A percentile compares a stretch with the other conserved stretches of the same genome.
Evolutionary conservation across 768 basidiomycete genomes (phyloP).

Genomic region (Rhodocollybia butyracea): DNA sequence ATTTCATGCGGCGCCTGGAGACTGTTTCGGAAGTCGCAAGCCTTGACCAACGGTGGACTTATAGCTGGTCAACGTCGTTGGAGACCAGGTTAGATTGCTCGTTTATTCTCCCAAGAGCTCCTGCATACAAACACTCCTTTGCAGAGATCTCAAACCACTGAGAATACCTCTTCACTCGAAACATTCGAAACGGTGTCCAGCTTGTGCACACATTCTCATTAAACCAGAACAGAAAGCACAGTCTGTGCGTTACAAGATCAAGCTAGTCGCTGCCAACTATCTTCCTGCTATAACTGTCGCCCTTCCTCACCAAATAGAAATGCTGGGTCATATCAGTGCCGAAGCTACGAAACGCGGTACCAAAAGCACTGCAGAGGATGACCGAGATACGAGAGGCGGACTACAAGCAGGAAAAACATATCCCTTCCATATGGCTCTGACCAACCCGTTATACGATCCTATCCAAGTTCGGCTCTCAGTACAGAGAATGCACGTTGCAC

Average conservation of each 20-base stretch:
- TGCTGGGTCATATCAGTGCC: conserved; percentile 26
- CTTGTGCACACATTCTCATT: conserved; percentile 93
- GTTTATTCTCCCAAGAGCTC: background rate
- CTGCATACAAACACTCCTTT: background rate
- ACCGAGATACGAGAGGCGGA: conserved; percentile 31
- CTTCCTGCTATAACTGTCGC: conserved; percentile 79
- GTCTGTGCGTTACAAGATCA: conserved; percentile 94
- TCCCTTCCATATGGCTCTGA: conserved; percentile 85
- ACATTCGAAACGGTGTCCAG: conserved; percentile 91
- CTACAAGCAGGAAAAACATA: conserved; percentile 81
- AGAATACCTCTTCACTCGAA: conserved; percentile 93
- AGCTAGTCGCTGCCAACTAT: conserved; percentile 93
- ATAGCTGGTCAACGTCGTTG: conserved; percentile 71
- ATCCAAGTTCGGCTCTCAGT: conserved; percentile 89
- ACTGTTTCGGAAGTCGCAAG: conserved; percentile 58
- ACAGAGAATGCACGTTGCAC: conserved; percentile 54
- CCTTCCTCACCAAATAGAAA: conserved; percentile 52
- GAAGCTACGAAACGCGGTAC: conserved; percentile 43
- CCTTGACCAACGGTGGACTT: conserved; percentile 78
- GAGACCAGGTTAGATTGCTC: conserved; percentile 63
- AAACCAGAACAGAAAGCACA: conserved; percentile 98
- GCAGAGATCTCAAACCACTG: conserved; percentile 79
- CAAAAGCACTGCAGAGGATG: conserved; percentile 33
- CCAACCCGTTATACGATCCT: conserved; percentile 94
- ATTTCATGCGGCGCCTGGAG: conserved; percentile 65